These are phyloP conservation scores for Leishmania guyanensis DNA, from an alignment of 208 protist species.

Conservation along the genomic window DNA sequence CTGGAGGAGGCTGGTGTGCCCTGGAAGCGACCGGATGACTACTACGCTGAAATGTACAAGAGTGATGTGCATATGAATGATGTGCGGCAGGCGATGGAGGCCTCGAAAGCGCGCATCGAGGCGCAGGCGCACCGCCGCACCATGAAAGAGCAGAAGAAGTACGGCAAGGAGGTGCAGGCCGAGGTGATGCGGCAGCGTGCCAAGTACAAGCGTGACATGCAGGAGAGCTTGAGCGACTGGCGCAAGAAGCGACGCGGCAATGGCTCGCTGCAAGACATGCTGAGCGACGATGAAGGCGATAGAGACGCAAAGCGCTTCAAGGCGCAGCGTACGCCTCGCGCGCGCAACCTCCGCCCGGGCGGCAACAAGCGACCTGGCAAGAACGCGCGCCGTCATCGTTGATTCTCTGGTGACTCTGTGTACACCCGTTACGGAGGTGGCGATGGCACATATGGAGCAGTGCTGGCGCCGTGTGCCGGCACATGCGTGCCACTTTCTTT, in stretches of 20 bases:
- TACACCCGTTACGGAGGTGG: neutral
- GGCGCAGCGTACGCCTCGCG: conserved; percentile 31
- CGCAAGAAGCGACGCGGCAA: conserved; percentile 82
- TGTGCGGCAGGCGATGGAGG: conserved; percentile 86
- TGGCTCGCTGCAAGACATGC: conserved; percentile 65
- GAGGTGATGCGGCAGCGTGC: conserved; percentile 93
- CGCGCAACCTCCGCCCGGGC: conserved; percentile 65
- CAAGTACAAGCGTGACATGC: conserved; percentile 94
- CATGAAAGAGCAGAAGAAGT: conserved; percentile 96
- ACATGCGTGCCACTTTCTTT: neutral
- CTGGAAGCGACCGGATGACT: conserved; percentile 92
- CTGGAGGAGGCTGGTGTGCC: conserved; percentile 83
- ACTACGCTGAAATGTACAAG: conserved; percentile 97
- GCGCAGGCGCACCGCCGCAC: conserved; percentile 80
- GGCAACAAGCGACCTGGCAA: conserved; percentile 85
- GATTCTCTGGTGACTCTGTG: conserved; percentile 11
- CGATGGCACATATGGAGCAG: neutral
- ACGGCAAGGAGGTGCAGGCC: conserved; percentile 95
- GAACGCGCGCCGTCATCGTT: conserved; percentile 73
- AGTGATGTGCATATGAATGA: conserved; percentile 95
- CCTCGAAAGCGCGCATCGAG: conserved; percentile 81
- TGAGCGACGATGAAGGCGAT: conserved; percentile 53
- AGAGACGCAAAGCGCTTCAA: conserved; percentile 22
- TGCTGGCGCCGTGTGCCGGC: conserved; percentile 3
- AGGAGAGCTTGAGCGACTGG: conserved; percentile 85